A percentile compares a stretch with the other conserved stretches of the same genome.
phyloP scores from a whole-genome alignment of 495 filamentous ascomycete genomes.

The Aspergillus homomorphus region DNA sequence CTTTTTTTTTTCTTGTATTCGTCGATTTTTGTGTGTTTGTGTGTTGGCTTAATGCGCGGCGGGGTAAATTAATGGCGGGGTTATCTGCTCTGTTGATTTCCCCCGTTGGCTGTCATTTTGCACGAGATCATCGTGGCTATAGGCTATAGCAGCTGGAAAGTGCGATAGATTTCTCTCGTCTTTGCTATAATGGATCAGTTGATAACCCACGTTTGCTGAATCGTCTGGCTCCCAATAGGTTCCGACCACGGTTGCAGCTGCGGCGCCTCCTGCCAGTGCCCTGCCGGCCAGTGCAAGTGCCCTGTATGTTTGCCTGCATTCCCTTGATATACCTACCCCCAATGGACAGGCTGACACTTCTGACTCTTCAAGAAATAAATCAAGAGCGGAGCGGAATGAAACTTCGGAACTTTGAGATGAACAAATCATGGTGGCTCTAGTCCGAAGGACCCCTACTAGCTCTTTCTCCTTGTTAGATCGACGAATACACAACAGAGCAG shows the following conservation, averaged over 20 bases:
- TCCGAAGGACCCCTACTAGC: neutral
- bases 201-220: slow-evolving; percentile 16
- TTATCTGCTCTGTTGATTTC: too few relatives aligned
- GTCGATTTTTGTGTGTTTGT: neutral
- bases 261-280: slow-evolving; percentile 47
- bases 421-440: neutral
- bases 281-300: slow-evolving; percentile 46
- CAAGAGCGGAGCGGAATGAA: too few relatives aligned
- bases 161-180: too few relatives aligned
- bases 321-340: neutral
- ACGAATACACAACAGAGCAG: neutral
- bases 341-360: neutral
- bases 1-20: slow-evolving; percentile 5
- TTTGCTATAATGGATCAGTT: too few relatives aligned
- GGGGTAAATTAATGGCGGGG: slow-evolving; percentile 29
- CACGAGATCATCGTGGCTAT: too few relatives aligned
- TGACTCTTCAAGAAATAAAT: slow-evolving; percentile 28
- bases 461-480: neutral
- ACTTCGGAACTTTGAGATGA: neutral
- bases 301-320: slow-evolving; percentile 32
- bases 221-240: slow-evolving; percentile 19
- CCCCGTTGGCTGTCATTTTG: too few relatives aligned
- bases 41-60: slow-evolving; percentile 3
- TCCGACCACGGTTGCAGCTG: slow-evolving; percentile 45
- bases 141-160: too few relatives aligned